Evolutionary conservation across 1,284 basidiomycete species (phyloP).

Genomic region (Exsudoporus floridanus): DNA sequence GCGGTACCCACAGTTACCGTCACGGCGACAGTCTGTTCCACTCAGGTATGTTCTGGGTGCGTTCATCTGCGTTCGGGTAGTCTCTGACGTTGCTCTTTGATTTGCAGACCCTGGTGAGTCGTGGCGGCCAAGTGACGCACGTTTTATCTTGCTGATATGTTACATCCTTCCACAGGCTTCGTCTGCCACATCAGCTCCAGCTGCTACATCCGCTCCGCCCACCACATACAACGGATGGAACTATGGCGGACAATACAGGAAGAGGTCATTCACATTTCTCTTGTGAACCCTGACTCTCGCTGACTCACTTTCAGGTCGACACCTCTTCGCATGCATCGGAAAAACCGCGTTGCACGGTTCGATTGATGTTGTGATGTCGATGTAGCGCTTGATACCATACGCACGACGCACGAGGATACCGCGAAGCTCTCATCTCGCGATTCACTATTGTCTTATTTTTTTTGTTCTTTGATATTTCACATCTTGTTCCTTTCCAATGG

Average conservation of each 20-base stretch:
- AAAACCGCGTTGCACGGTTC: constrained; percentile 7
- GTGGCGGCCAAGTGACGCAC: neutral
- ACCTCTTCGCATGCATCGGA: constrained; percentile 3
- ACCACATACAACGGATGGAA: neutral
- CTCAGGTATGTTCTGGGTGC: constrained; percentile 7
- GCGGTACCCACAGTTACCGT: constrained; percentile 14
- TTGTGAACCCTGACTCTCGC: neutral
- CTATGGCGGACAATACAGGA: neutral
- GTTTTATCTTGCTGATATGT: neutral
- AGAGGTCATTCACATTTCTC: constrained; percentile 7
- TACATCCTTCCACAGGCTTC: neutral
- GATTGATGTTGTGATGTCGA: neutral
- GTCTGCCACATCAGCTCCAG: neutral
- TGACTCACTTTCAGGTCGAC: constrained; percentile 8
- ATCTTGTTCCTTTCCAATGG: neutral
- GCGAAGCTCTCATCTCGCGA: neutral
- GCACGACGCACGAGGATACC: neutral
- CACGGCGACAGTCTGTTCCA: constrained; percentile 10
- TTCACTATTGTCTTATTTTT: neutral
- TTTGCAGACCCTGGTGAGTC: neutral
- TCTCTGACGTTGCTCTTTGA: neutral
- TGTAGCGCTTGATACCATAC: neutral
- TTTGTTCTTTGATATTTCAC: neutral
- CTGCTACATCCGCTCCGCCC: neutral
- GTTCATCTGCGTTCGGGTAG: neutral